phyloP scores from a whole-genome alignment of 495 filamentous ascomycete genomes.

The Aeminium ludgeri region DNA sequence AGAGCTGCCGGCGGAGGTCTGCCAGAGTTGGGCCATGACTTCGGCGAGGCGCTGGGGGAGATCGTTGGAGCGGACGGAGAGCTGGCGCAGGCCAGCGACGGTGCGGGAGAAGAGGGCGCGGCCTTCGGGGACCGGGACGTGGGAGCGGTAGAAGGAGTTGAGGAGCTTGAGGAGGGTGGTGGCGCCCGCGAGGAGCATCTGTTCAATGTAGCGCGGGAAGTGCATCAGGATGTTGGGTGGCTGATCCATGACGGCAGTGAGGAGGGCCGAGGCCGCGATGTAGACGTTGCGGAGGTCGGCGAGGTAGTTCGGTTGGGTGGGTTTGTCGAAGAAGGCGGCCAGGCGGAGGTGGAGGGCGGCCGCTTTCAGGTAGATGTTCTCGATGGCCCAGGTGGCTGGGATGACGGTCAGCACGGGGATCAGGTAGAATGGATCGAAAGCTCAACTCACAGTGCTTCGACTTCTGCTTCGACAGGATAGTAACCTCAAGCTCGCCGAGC shows the following conservation, averaged over 20 bases:
- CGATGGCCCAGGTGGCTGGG: too few species aligned
- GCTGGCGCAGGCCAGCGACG: slow-evolving; percentile 57
- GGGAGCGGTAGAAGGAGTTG: slow-evolving; percentile 60
- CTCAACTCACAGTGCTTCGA: too few species aligned
- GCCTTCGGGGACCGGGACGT: slow-evolving; percentile 61
- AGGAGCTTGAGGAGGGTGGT: slow-evolving; percentile 74
- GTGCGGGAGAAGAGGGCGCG: slow-evolving; percentile 57
- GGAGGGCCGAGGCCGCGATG: slow-evolving; percentile 54
- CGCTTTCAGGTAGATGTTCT: slow-evolving; percentile 52
- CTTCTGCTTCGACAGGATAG: slow-evolving; percentile 11
- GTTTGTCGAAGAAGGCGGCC: slow-evolving; percentile 76
- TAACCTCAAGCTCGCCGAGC: slow-evolving; percentile 15
- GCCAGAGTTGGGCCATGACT: slow-evolving; percentile 85
- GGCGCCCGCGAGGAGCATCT: slow-evolving; percentile 79
- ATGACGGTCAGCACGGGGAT: too few species aligned
- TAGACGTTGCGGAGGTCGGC: slow-evolving; percentile 64
- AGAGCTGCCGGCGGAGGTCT: slow-evolving; percentile 44
- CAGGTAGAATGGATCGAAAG: too few species aligned
- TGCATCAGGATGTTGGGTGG: slow-evolving; percentile 41
- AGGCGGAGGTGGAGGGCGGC: slow-evolving; percentile 69
- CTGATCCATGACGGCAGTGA: slow-evolving; percentile 52
- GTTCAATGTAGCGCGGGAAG: slow-evolving; percentile 72
- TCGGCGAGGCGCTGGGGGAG: slow-evolving; percentile 73
- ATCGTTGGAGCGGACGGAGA: slow-evolving; percentile 70
- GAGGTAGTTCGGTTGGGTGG: slow-evolving; percentile 52